phyloP scores from a whole-genome alignment of 768 basidiomycete species.

The Naganishia randhawae region DNA sequence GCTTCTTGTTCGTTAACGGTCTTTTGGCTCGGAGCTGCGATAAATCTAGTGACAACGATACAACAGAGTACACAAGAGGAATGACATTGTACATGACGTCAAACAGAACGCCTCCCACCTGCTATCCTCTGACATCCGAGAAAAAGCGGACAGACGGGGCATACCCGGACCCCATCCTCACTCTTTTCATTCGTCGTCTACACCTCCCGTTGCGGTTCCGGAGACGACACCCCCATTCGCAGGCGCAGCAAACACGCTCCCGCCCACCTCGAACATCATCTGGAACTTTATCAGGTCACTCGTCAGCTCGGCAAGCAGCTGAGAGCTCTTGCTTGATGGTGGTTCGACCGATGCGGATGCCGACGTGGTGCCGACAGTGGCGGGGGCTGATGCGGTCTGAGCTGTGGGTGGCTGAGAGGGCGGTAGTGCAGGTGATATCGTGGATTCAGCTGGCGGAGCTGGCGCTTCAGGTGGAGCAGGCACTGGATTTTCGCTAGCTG shows the following conservation, averaged over 20 bases:
- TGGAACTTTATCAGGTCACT: slow-evolving; percentile 83
- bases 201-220: neutral
- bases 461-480: too few species aligned
- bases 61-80: neutral
- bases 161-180: neutral
- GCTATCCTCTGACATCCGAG: neutral
- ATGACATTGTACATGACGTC: neutral
- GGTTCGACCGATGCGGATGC: neutral
- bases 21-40: too few species aligned
- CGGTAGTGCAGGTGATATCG: neutral
- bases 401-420: neutral
- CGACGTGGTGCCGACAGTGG: neutral
- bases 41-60: neutral
- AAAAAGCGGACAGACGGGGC: neutral
- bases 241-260: slow-evolving; percentile 24
- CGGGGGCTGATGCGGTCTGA: neutral
- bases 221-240: neutral
- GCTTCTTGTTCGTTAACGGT: neutral
- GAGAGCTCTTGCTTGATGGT: slow-evolving; percentile 57
- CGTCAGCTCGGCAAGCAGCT: slow-evolving; percentile 86
- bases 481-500: neutral
- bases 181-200: slow-evolving; percentile 1
- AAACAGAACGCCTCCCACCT: neutral
- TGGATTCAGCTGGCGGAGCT: neutral
- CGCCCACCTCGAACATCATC: slow-evolving; percentile 60